Conservation (phyloP, 164 flowering plant genomes). For the Magnolia kwangsiensis region DNA sequence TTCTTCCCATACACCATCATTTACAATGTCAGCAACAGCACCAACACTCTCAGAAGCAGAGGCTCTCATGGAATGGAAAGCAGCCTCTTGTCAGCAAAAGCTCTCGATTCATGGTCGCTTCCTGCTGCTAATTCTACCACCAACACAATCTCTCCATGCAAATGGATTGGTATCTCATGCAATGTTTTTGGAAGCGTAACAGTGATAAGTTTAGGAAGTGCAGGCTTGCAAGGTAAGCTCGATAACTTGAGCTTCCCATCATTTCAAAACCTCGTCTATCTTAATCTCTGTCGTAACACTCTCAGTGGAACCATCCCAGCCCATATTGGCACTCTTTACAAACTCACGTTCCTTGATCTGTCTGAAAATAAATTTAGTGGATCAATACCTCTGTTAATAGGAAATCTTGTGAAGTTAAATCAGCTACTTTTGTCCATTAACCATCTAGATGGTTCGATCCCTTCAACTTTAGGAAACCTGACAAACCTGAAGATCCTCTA, state of each 20-base stretch:
- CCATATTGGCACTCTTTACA: slow-evolving; percentile 1
- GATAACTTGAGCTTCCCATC: slow-evolving; percentile 3
- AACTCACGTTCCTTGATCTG: slow-evolving; percentile 4
- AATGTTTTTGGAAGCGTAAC: background rate
- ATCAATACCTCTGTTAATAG: slow-evolving; percentile 15
- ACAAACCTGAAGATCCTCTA: background rate
- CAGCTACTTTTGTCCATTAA: slow-evolving; percentile 15
- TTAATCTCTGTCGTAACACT: slow-evolving; percentile 1
- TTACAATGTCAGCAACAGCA: background rate
- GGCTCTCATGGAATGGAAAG: background rate
- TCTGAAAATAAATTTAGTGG: background rate
- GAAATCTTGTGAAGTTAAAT: slow-evolving; percentile 15
- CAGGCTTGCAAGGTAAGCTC: background rate
- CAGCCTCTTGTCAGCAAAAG: slow-evolving; percentile 11
- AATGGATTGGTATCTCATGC: slow-evolving; percentile 4
- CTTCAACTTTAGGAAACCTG: slow-evolving; percentile 18
- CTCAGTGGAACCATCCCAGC: slow-evolving; percentile 8
- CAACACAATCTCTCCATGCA: background rate
- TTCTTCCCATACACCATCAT: background rate
- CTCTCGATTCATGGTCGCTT: slow-evolving; percentile 2
- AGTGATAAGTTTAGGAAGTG: background rate
- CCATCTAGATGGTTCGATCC: slow-evolving; percentile 10
- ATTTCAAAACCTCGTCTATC: background rate
- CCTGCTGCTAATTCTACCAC: background rate
- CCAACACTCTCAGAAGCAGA: background rate